Conservation (phyloP, 163 green algal genomes). For the Trebouxia gelatinosa region DNA sequence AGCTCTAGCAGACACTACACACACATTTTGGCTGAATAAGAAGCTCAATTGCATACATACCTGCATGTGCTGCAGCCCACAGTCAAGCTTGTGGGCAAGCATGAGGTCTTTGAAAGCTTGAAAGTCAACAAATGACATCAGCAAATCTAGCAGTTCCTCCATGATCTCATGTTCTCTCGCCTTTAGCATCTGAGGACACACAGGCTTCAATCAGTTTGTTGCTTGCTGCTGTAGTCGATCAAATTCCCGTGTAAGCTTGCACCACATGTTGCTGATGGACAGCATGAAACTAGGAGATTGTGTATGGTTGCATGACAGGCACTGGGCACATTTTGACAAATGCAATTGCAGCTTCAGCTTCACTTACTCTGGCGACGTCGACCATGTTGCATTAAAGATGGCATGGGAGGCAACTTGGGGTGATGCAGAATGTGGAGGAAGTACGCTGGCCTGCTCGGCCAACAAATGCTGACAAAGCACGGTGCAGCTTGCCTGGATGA, state of each 20-base stretch:
- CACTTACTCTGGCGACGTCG: too few species aligned
- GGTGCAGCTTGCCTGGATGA: conserved; percentile 31
- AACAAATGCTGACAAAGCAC: neutral
- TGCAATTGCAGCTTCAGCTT: too few species aligned
- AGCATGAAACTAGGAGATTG: neutral
- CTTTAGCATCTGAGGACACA: conserved; percentile 39
- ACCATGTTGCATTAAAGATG: neutral
- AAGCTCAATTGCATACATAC: too few species aligned
- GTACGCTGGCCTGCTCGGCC: neutral
- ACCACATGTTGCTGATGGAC: neutral
- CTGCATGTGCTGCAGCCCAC: too few species aligned
- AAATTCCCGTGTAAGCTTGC: neutral
- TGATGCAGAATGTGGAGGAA: neutral
- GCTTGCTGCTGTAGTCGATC: neutral
- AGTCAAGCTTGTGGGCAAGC: conserved; percentile 53
- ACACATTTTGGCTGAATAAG: too few species aligned
- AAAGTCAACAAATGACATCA: conserved; percentile 58
- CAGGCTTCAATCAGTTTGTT: neutral
- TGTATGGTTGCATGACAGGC: neutral
- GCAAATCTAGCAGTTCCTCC: conserved; percentile 63
- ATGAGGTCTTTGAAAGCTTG: conserved; percentile 67
- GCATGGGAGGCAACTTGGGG: neutral
- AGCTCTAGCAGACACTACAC: too few species aligned
- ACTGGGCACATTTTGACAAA: neutral
- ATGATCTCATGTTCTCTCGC: conserved; percentile 49